Evolutionary conservation across 495 filamentous ascomycete species (phyloP), one percentile per base, ranked within the genome.

Genomic region (Podospora conica): DNA sequence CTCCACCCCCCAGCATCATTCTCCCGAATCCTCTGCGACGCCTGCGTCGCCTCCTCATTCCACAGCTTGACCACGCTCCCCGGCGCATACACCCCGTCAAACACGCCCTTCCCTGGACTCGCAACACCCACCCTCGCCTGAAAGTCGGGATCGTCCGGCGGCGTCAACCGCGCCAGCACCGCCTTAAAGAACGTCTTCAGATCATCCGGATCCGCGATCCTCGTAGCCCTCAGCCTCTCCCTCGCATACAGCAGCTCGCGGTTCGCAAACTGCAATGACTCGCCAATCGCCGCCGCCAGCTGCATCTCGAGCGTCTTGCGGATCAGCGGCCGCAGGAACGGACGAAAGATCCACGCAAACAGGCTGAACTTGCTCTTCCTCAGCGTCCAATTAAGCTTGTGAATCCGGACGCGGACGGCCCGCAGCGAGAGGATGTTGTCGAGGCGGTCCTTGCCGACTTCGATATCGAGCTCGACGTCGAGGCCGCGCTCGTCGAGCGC

Each of bases 31-130:
- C 83, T 77, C 73, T 90, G 86, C 1, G 74, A 76, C 3, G 91
- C 93, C 65, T 82, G 78, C 29, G 77, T 77, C 0, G 87, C 91
- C 74, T 96, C 88, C 53, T 93, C 90, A 64, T 92, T 84, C 91
- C 92, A 97, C 23, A 93, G 73, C 79, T 91, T 92, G 33, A 94
- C 89, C 10, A 97, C 76, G 75, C 91, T 96, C 0, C 91, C 93
- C 0, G 94, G 94, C 7, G 94, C 87, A 80, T 96, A 96, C 5
- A 91, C 81, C 2, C 89, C 92, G 69, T 87, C 85, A 77, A 97
- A 98, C 7, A 94, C 82, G 11, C 90, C 90, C 25, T 74, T 74
- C 11, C 86, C 82, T 0, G 87, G 86, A 55, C 85, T 79, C 20
- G 81, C 80, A 9, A 96, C 76, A 0, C 90, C 91, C 24, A 96